phyloP scores from a whole-genome alignment of 306 rosid genomes.

The Betula pendula region DNA sequence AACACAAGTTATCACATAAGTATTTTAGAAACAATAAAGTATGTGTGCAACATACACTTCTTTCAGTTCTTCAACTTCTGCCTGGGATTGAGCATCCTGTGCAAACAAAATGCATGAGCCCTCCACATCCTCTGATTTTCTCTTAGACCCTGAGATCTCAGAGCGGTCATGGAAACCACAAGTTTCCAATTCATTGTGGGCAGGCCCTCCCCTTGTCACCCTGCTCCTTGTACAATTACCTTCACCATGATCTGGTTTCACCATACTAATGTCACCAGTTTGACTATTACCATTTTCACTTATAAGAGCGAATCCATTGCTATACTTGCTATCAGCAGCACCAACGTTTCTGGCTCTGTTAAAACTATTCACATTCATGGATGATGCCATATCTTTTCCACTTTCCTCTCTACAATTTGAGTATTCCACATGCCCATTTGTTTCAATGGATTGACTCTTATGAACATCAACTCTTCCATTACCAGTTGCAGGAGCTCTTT shows the following conservation, averaged over 20 bases:
- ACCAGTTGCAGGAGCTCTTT: slow-evolving; percentile 41
- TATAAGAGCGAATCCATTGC: slow-evolving; percentile 33
- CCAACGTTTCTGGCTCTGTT: slow-evolving; percentile 36
- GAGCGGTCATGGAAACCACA: slow-evolving; percentile 32
- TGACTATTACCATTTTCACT: slow-evolving; percentile 40
- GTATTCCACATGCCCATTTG: slow-evolving; percentile 54
- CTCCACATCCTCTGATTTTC: slow-evolving; percentile 44
- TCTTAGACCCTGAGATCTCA: slow-evolving; percentile 50
- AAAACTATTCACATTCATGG: slow-evolving; percentile 45
- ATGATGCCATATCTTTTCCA: slow-evolving; percentile 42
- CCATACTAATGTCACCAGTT: slow-evolving; percentile 30
- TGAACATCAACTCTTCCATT: slow-evolving; percentile 57
- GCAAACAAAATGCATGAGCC: slow-evolving; percentile 57
- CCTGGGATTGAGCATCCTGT: slow-evolving; percentile 58
- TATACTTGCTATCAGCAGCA: slow-evolving; percentile 28
- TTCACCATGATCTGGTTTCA: slow-evolving; percentile 39
- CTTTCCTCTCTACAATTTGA: slow-evolving; percentile 46
- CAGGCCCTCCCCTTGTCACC: slow-evolving; percentile 32
- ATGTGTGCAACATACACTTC: slow-evolving; percentile 53
- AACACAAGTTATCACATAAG: slow-evolving; percentile 2
- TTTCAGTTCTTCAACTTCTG: slow-evolving; percentile 64
- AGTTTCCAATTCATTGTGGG: slow-evolving; percentile 43
- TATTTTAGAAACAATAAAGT: slow-evolving; percentile 6
- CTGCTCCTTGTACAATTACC: slow-evolving; percentile 36
- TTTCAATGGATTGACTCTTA: slow-evolving; percentile 40